A percentile compares a stretch with the other conserved stretches of the same genome.
These are phyloP conservation scores for Pelargonium nanum DNA, from an alignment of 345 rosid genomes.

Conservation along the genomic window DNA sequence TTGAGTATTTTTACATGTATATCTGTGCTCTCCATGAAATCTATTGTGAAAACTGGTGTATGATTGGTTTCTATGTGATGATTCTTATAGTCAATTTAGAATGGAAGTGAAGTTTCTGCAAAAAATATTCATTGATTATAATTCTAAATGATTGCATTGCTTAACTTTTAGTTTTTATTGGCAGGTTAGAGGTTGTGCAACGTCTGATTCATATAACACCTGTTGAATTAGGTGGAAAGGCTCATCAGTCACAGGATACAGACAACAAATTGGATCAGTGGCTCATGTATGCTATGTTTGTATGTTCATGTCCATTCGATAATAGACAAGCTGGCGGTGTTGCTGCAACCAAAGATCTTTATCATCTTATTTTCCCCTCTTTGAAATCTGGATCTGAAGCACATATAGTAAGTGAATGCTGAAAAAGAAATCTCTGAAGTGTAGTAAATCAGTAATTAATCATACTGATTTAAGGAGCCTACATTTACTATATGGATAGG, in stretches of 20 bases:
- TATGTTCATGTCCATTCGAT: conserved; percentile 95
- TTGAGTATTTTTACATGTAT: no score
- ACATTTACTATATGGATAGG: background rate
- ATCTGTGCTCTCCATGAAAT: no score
- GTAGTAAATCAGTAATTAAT: background rate
- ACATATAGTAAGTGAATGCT: conserved; percentile 51
- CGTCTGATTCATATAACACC: conserved; percentile 92
- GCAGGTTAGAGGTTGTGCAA: conserved; percentile 67
- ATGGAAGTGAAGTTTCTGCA: no score
- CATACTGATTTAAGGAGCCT: background rate
- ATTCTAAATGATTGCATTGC: background rate
- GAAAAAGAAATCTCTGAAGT: background rate
- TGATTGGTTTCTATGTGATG: no score
- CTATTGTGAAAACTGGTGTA: no score
- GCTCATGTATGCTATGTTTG: conserved; percentile 92
- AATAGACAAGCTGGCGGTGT: conserved; percentile 68
- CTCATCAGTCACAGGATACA: conserved; percentile 76
- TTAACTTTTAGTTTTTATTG: conserved; percentile 13
- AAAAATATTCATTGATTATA: background rate
- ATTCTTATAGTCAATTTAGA: no score
- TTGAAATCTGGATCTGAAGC: conserved; percentile 84
- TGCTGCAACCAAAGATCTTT: conserved; percentile 72
- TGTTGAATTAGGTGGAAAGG: conserved; percentile 86
- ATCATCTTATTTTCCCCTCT: conserved; percentile 79
- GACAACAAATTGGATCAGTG: conserved; percentile 95